A percentile compares a stretch with the other conserved stretches of the same genome.
phyloP scores from a whole-genome alignment of 768 basidiomycete species.

The Amanita thiersii region DNA sequence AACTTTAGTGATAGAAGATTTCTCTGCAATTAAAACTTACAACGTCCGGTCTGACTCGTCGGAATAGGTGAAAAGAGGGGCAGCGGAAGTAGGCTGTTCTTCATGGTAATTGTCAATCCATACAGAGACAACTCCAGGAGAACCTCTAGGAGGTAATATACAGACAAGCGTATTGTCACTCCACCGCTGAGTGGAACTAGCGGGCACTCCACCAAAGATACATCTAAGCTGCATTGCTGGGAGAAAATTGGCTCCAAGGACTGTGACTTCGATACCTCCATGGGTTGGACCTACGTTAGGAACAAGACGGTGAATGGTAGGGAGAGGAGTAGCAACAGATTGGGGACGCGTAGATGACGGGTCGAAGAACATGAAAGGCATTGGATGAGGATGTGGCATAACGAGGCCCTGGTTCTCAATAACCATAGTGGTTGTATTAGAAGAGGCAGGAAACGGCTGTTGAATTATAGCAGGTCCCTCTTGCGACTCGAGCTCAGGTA shows the following conservation, averaged over 20 bases:
- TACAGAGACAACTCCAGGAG: slow-evolving; percentile 83
- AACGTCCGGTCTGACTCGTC: slow-evolving; percentile 86
- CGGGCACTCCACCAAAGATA: slow-evolving; percentile 76
- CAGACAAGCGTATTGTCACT: slow-evolving; percentile 92
- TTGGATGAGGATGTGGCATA: slow-evolving; percentile 29
- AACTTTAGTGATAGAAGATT: slow-evolving; percentile 10
- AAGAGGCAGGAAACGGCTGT: slow-evolving; percentile 9
- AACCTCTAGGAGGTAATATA: slow-evolving; percentile 72
- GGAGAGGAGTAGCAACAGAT: slow-evolving; percentile 42
- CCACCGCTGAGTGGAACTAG: slow-evolving; percentile 85
- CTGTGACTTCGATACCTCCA: slow-evolving; percentile 91
- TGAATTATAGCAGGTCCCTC: slow-evolving; percentile 16
- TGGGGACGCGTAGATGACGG: slow-evolving; percentile 39
- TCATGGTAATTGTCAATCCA: slow-evolving; percentile 74
- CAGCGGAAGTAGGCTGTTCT: slow-evolving; percentile 38
- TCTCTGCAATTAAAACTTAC: slow-evolving; percentile 37
- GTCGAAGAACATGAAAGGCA: slow-evolving; percentile 60
- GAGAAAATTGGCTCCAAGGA: slow-evolving; percentile 89
- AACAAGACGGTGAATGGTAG: slow-evolving; percentile 80
- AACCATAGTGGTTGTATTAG: slow-evolving; percentile 17
- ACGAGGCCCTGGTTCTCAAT: slow-evolving; percentile 18
- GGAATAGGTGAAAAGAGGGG: slow-evolving; percentile 79
- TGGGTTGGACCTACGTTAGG: slow-evolving; percentile 80
- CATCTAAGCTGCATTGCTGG: slow-evolving; percentile 63
- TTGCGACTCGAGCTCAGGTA: slow-evolving; percentile 29